Base-by-base conservation (phyloP, 169 alveolate genomes). In the Eimeria nieschulzi region DNA sequence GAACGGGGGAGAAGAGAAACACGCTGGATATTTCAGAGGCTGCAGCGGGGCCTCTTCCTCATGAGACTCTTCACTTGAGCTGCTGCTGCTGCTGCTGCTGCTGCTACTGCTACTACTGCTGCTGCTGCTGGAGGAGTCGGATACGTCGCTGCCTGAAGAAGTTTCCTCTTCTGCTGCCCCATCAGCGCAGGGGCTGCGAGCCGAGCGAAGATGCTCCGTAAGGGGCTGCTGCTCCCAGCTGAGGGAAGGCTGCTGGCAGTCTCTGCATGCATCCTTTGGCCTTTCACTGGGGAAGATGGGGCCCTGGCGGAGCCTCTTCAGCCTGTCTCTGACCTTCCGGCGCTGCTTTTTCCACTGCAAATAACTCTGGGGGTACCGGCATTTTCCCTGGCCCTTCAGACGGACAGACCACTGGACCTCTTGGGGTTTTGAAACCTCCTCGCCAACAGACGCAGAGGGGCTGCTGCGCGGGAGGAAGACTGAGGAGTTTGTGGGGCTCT, bases 171-270 rank as follows among this genome's bases (percentile, higher is more conserved):
- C 71, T 46, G 71, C 54, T 21, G 71, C 86, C 15, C 23, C 9
- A 19, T 0, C 68, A 7, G 71, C 21, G 86, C 66, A 64, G n/a
- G 19, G 55, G 86, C 53, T 78, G 86, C 86, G 86, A 68, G 53
- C 86, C n/a, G 70, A 25, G 55, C 55, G 86, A 25, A 78, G 71
- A 68, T 78, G 86, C n/a, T 78, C 86, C 26, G 86, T 53, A 5
- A 78, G 86, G 21, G 70, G 70, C 53, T 78, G 71, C n/a, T 64
- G 86, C 51, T 78, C 86, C 86, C 86, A 78, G 12, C 86, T 51
- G 19, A 78, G 86, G 33, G 39, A 26, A 51, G 86, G 86, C 25
- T 23, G 51, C 21, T 78, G 53, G 64, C 86, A 78, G 86, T 46
- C 86, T 51, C 71, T 54, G 71, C 86, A 78, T 64, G 71, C 53